phyloP scores from a whole-genome alignment of 1,284 basidiomycete genomes.

The Flammula alnicola region DNA sequence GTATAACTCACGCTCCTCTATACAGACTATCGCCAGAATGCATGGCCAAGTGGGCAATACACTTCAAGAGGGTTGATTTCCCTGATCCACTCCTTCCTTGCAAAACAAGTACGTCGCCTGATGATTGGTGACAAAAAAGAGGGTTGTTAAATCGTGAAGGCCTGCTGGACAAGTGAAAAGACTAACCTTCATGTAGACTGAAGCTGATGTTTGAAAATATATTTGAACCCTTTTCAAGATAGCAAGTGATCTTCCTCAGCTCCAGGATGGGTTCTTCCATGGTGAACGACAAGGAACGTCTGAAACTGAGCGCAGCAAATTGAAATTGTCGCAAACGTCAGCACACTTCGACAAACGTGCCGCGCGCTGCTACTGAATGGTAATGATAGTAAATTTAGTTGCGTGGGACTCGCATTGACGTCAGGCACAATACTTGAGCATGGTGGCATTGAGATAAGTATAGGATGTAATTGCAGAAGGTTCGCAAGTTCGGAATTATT shows the following conservation, averaged over 20 bases:
- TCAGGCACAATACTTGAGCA: too few relatives aligned
- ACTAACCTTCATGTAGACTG: conserved; percentile 57
- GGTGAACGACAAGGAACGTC: background rate
- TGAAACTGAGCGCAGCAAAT: too few relatives aligned
- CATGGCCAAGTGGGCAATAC: conserved; percentile 77
- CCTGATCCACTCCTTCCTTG: conserved; percentile 73
- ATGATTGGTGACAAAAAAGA: conserved; percentile 1
- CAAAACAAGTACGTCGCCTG: conserved; percentile 70
- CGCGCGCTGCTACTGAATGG: too few relatives aligned
- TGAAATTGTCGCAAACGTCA: too few relatives aligned
- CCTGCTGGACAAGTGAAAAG: background rate
- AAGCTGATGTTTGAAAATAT: conserved; percentile 67
- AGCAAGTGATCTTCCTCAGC: conserved; percentile 47
- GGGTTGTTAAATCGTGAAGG: conserved; percentile 26
- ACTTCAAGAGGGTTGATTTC: conserved; percentile 85
- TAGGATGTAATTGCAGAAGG: too few relatives aligned
- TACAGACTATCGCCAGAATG: conserved; percentile 72
- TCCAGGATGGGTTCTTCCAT: conserved; percentile 44
- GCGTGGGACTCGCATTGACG: too few relatives aligned
- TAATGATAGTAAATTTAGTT: too few relatives aligned
- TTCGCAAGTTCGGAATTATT: too few relatives aligned
- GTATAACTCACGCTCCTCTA: conserved; percentile 53
- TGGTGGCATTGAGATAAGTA: too few relatives aligned
- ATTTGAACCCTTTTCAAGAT: conserved; percentile 44
- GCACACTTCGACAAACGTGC: too few relatives aligned